phyloP scores from a whole-genome alignment of 192 early-diverging fungal genomes.

The Oehlia diaphana region DNA sequence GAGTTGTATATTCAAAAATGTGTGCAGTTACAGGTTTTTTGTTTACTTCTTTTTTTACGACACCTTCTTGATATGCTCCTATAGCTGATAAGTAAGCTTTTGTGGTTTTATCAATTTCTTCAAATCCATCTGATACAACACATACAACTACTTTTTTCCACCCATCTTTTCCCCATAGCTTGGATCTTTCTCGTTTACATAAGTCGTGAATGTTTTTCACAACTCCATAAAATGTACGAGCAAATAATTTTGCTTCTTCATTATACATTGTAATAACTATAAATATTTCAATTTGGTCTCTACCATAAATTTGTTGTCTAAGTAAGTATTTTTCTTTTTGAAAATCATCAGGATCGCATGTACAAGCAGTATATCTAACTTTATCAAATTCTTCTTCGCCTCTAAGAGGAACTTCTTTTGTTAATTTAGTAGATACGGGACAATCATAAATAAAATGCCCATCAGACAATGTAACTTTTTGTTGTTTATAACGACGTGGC shows the following conservation, averaged over 20 bases:
- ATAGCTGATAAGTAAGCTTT: conserved; percentile 71
- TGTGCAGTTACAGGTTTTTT: conserved; percentile 69
- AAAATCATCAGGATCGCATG: conserved; percentile 87
- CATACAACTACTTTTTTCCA: conserved; percentile 88
- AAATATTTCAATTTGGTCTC: conserved; percentile 71
- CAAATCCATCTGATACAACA: conserved; percentile 79
- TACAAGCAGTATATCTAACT: conserved; percentile 92
- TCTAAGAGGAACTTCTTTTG: conserved; percentile 48
- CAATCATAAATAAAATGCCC: conserved; percentile 74
- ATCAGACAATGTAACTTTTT: conserved; percentile 57
- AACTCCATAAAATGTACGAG: conserved; percentile 81
- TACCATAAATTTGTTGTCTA: conserved; percentile 53
- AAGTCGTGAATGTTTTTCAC: conserved; percentile 91
- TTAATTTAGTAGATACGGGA: conserved; percentile 60
- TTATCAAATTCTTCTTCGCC: conserved; percentile 85
- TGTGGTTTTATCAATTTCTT: conserved; percentile 71
- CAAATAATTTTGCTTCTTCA: conserved; percentile 90
- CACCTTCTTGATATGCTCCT: conserved; percentile 80
- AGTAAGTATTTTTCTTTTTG: conserved; percentile 69
- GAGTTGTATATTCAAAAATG: conserved; percentile 76
- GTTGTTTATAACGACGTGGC: conserved; percentile 29
- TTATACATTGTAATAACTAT: conserved; percentile 83
- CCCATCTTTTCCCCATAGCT: conserved; percentile 68
- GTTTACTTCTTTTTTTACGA: conserved; percentile 66
- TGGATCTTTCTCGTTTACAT: conserved; percentile 74